Evolutionary conservation across 441 rosid species (phyloP).

Genomic region (Populus hybrid): DNA sequence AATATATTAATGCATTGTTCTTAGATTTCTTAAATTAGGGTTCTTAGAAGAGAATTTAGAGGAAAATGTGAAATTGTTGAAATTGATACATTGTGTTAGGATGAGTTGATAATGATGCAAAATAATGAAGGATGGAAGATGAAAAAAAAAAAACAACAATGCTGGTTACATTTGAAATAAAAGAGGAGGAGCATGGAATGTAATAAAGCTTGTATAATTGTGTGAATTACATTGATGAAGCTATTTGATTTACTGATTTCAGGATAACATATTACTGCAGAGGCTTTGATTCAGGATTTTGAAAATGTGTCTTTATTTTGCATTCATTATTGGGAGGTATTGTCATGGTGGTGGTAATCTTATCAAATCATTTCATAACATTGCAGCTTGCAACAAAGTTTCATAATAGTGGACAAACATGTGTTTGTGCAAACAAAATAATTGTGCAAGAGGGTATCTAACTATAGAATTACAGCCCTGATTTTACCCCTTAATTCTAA

Average conservation of each 20-base stretch:
- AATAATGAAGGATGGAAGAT: too few relatives aligned
- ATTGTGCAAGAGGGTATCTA: conserved; percentile 89
- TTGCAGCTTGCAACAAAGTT: conserved; percentile 93
- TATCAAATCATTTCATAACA: conserved; percentile 11
- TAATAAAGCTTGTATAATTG: neutral
- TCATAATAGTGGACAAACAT: conserved; percentile 94
- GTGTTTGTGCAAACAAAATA: conserved; percentile 90
- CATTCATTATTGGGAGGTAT: neutral
- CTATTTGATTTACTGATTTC: neutral
- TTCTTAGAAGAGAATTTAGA: too few relatives aligned
- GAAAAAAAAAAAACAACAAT: too few relatives aligned
- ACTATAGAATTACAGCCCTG: neutral
- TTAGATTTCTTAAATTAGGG: too few relatives aligned
- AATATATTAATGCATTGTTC: too few relatives aligned
- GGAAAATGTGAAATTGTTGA: too few relatives aligned
- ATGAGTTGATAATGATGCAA: too few relatives aligned
- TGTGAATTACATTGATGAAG: neutral
- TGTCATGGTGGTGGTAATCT: neutral
- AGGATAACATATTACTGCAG: neutral
- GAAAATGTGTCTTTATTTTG: neutral
- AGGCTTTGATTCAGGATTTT: neutral
- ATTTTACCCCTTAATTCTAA: too few relatives aligned
- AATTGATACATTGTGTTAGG: too few relatives aligned
- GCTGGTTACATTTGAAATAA: too few relatives aligned
- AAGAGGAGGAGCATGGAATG: too few relatives aligned